Evolutionary conservation across 257 asterid genomes (phyloP), one percentile per base, ranked within the genome.

Genomic region (Plantago elongata): DNA sequence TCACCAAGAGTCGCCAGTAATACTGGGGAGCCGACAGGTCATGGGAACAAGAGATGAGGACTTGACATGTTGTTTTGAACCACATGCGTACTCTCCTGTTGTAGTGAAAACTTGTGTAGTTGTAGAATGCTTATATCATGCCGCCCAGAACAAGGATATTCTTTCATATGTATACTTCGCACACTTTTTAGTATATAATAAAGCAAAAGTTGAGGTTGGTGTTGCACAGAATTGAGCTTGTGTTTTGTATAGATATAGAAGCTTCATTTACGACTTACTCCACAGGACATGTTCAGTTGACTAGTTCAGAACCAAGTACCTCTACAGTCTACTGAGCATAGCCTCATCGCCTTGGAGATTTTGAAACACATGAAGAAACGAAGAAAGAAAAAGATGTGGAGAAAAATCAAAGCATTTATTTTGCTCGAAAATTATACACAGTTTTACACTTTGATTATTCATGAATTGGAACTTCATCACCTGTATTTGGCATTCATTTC

Each of bases 21-120:
- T 60, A 51, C 54, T 40, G 79, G 74, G 40, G 83, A 81, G 47
- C 73, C 76, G 45, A 1, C 27, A 1, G 27, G 69, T 69, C 73
- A 54, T 40, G 79, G 69, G 54, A 69, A 61, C 69, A 77, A 72
- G 76, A 67, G 71, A 74, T 67, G 52, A 65, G 40, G 57, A 43
- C 62, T 71, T 51, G n/a, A 37, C 45, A 13, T 38, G 38, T 38
- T 18, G 38, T 37, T 13, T 3, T 3, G 46, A 55, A 11, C 18
- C 16, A 16, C 66, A 16, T 29, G 38, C 44, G 16, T 17, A 44
- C 42, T 34, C 60, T 29, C 18, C 54, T 45, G 40, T 45, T 40
- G 44, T 54, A 56, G 0, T 50, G 60, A 57, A 62, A 49, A 40
- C 57, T 52, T 54, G 22, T 51, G 42, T 14, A 9, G 46, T 13